phyloP scores from a whole-genome alignment of 768 basidiomycete species.

The Daedalea quercina region DNA sequence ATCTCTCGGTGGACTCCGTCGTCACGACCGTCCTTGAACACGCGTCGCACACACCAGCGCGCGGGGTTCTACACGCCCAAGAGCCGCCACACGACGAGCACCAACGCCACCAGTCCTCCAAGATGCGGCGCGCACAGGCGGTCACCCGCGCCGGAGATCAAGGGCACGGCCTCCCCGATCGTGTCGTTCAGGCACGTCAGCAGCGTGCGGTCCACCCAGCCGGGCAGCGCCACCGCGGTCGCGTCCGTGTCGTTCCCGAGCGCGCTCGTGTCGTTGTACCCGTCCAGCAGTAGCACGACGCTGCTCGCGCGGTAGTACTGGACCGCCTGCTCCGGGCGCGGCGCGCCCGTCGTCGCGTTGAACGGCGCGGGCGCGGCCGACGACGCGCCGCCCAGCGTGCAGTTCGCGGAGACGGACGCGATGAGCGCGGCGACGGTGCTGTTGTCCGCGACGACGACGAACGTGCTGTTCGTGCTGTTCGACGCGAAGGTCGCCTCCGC shows the following conservation, averaged over 20 bases:
- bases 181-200: slow-evolving; percentile 57
- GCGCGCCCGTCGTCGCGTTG: slow-evolving; percentile 21
- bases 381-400: slow-evolving; percentile 21
- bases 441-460: slow-evolving; percentile 29
- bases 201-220: slow-evolving; percentile 39
- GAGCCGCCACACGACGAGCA: background rate
- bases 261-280: slow-evolving; percentile 59
- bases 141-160: slow-evolving; percentile 19
- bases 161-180: slow-evolving; percentile 50
- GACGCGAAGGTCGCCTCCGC: slow-evolving; percentile 23
- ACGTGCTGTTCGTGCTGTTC: slow-evolving; percentile 21
- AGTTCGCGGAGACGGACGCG: slow-evolving; percentile 22
- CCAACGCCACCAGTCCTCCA: background rate
- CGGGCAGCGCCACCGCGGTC: slow-evolving; percentile 45
- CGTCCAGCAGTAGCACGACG: slow-evolving; percentile 53
- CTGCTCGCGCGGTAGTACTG: slow-evolving; percentile 68
- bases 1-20: no score
- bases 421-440: slow-evolving; percentile 27
- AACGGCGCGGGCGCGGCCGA: slow-evolving; percentile 22
- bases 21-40: no score
- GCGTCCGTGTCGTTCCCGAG: slow-evolving; percentile 25
- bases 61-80: background rate
- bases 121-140: background rate
- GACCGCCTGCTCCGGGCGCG: slow-evolving; percentile 20
- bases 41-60: no score